Evolutionary conservation across 768 basidiomycete genomes (phyloP).

Genomic region (Fistulinella prunicolor): DNA sequence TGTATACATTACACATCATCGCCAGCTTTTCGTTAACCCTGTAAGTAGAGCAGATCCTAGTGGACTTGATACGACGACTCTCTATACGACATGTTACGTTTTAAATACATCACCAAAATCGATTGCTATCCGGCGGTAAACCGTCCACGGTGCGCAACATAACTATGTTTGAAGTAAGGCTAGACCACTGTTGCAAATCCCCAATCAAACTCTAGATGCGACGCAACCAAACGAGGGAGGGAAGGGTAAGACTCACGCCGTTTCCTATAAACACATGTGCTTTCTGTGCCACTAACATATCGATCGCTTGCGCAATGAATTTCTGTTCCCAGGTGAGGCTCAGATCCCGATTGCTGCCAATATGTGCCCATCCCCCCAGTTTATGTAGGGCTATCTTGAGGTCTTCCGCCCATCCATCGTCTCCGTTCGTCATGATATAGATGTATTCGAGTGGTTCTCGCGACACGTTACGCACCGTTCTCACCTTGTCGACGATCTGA

Average conservation of each 20-base stretch:
- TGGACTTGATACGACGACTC: too few species aligned
- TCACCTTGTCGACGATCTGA: slow-evolving; percentile 41
- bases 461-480: slow-evolving; percentile 28
- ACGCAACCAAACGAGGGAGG: background rate
- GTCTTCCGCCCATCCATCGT: slow-evolving; percentile 38
- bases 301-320: slow-evolving; percentile 44
- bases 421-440: slow-evolving; percentile 50
- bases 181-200: slow-evolving; percentile 35
- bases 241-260: slow-evolving; percentile 36
- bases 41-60: too few species aligned
- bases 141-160: slow-evolving; percentile 36
- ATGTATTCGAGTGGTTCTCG: slow-evolving; percentile 32
- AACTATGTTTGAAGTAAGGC: slow-evolving; percentile 40
- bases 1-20: too few species aligned
- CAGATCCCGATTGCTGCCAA: slow-evolving; percentile 45
- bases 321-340: slow-evolving; percentile 41
- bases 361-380: slow-evolving; percentile 36
- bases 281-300: slow-evolving; percentile 48
- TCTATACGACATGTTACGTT: too few species aligned
- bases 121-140: slow-evolving; percentile 27
- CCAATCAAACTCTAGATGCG: slow-evolving; percentile 1
- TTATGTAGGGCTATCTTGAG: slow-evolving; percentile 36
- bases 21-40: too few species aligned
- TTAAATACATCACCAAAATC: slow-evolving; percentile 33
- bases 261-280: slow-evolving; percentile 54